These are phyloP conservation scores for Acrocalymma vagum DNA, from an alignment of 2,329 filamentous ascomycete genomes.

Conservation along the genomic window DNA sequence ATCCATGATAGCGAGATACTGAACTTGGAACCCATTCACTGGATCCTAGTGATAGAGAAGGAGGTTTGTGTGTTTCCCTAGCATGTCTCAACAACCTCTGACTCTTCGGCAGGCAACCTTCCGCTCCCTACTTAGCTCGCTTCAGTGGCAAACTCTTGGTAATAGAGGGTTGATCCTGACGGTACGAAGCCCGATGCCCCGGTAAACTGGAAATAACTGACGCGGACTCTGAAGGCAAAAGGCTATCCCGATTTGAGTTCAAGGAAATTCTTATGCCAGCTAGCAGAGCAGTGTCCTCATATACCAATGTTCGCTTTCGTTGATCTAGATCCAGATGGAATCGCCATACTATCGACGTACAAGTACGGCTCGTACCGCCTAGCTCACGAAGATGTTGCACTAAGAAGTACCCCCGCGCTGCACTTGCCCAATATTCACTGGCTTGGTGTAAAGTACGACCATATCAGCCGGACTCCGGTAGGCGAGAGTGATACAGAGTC, in stretches of 20 bases:
- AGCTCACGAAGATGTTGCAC: slow-evolving; percentile 64
- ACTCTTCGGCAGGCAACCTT: slow-evolving; percentile 71
- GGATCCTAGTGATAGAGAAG: slow-evolving; percentile 81
- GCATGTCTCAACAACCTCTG: slow-evolving; percentile 13
- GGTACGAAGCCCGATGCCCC: no score
- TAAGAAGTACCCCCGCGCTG: slow-evolving; percentile 40
- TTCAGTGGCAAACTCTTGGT: slow-evolving; percentile 61
- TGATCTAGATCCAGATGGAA: slow-evolving; percentile 80
- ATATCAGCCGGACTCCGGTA: slow-evolving; percentile 29
- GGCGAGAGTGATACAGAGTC: slow-evolving; percentile 19
- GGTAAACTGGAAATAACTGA: no score
- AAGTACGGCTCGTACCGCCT: slow-evolving; percentile 72
- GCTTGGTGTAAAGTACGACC: slow-evolving; percentile 66
- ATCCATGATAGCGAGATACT: slow-evolving; percentile 59
- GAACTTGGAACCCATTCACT: slow-evolving; percentile 60
- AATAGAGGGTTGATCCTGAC: slow-evolving; percentile 74
- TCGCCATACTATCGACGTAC: slow-evolving; percentile 78
- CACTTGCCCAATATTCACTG: slow-evolving; percentile 64
- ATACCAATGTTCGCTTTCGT: slow-evolving; percentile 69
- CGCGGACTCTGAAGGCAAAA: slow-evolving; percentile 70
- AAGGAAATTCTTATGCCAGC: slow-evolving; percentile 66
- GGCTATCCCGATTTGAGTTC: slow-evolving; percentile 82
- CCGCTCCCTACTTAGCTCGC: slow-evolving; percentile 67
- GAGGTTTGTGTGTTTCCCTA: slow-evolving; percentile 60
- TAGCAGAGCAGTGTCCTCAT: slow-evolving; percentile 44